Evolutionary conservation across 768 basidiomycete genomes (phyloP).

Genomic region (Porpolomopsis calyptriformis): DNA sequence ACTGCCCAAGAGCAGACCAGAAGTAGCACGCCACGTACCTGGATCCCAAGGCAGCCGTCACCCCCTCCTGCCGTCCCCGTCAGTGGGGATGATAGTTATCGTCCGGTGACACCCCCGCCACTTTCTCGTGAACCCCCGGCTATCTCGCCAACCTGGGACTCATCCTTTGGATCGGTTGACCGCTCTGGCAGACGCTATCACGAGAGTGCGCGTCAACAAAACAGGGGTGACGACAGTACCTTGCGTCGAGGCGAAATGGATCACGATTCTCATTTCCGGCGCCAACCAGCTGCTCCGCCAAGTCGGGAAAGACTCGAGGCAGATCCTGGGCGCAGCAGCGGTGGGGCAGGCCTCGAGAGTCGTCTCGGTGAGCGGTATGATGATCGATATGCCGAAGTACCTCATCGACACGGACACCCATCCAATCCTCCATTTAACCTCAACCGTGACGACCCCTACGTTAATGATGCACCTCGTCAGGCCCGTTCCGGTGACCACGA

Average conservation of each 20-base stretch:
- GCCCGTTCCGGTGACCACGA: not conserved
- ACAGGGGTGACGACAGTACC: not conserved
- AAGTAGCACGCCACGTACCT: conserved; percentile 11
- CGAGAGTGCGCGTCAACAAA: conserved; percentile 9
- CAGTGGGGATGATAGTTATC: conserved; percentile 8
- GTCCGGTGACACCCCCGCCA: conserved; percentile 20
- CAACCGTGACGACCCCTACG: conserved; percentile 4
- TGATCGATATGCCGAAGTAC: conserved; percentile 3
- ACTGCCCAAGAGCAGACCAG: not conserved
- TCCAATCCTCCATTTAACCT: conserved; percentile 11
- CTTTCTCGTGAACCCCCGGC: conserved; percentile 21
- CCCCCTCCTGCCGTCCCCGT: conserved; percentile 10
- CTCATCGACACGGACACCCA: conserved; percentile 13
- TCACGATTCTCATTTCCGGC: not conserved
- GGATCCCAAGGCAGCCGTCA: conserved; percentile 16
- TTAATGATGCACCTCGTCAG: conserved; percentile 1
- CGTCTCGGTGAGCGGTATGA: conserved; percentile 16
- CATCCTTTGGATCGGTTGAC: conserved; percentile 8
- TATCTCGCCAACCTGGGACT: conserved; percentile 17
- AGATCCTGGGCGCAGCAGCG: not conserved
- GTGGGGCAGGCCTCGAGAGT: conserved; percentile 12
- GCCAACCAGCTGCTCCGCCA: not conserved
- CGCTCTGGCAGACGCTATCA: conserved; percentile 10
- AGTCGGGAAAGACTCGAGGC: not conserved
- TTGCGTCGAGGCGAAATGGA: conserved; percentile 1